phyloP scores from a whole-genome alignment of 306 rosid species.

The peach (Prunus persica) region DNA sequence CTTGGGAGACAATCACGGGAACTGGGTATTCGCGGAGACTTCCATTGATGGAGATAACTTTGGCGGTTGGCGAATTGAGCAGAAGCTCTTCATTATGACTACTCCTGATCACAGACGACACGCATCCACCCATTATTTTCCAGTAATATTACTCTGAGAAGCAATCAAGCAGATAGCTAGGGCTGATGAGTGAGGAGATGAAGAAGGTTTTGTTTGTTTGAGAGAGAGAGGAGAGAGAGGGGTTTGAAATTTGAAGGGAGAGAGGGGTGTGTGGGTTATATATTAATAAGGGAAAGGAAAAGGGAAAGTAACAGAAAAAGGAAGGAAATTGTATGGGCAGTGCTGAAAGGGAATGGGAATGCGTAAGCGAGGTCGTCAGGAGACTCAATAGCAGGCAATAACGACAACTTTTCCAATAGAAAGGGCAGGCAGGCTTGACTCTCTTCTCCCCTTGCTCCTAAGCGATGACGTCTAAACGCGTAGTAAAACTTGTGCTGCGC shows the following conservation, averaged over 20 bases:
- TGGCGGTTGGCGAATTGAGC: constrained; percentile 13
- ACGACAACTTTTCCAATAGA: no score
- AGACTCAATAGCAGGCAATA: no score
- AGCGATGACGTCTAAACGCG: background rate
- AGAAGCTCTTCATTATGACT: background rate
- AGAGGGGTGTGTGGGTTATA: background rate
- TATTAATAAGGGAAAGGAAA: background rate
- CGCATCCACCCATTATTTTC: constrained; percentile 40
- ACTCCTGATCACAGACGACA: background rate
- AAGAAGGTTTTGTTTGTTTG: no score
- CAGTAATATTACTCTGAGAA: background rate
- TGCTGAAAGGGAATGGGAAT: background rate
- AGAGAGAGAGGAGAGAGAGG: background rate
- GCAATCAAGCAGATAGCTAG: no score
- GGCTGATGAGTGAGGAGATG: no score
- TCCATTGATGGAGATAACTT: constrained; percentile 32
- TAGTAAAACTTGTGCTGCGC: background rate
- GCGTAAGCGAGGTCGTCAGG: background rate
- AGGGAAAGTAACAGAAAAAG: background rate
- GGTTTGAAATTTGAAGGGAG: background rate
- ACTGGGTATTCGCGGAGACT: constrained; percentile 26
- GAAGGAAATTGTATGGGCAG: background rate
- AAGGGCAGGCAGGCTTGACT: no score
- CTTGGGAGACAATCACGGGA: constrained; percentile 38
- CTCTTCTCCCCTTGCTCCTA: background rate